Evolutionary conservation across 1,139 yeast genomes (phyloP), one percentile per base, ranked within the genome.

Genomic region (Kodamaea arcana): DNA sequence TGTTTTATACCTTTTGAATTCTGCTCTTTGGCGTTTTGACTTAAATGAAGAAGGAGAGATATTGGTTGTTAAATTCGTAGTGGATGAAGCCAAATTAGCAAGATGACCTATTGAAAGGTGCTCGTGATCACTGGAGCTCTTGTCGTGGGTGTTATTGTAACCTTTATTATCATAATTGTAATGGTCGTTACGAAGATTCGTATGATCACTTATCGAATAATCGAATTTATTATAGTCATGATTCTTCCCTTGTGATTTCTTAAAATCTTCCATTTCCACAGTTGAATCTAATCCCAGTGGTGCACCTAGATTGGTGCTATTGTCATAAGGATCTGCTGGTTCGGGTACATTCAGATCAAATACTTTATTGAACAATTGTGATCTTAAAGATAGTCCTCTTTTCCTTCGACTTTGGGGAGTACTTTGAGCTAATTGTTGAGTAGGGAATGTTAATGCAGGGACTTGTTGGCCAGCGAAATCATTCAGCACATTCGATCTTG

Each of bases 331-430:
- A 7, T 7, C 22, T 7, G 22, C 9, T 9, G 22, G 22, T 6
- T 7, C 22, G 25, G 27, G 24, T 27, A 26, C 11, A 31, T 30
- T 17, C 9, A 8, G 7, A 33, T 33, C 37, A n/a, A 65, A 45
- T 8, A 65, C 57, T 43, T 75, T 80, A 54, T 75, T 80, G 60
- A 84, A 77, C 43, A 84, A 66, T 58, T 83, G 94, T 0, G 88
- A 73, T 46, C 94, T 69, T 36, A 85, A 60, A 3, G 92, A 82
- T 41, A 81, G 77, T 0, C 94, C 90, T 51, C 95, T 64, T 43
- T 75, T 78, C 43, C 92, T 65, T 32, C 74, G 58, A 3, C 57
- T 44, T 15, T 53, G 60, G 4, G 61, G 62, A 6, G 61, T 52
- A 20, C 42, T 40, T 11, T 50, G 30, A 18, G 9, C 9, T n/a